phyloP scores from a whole-genome alignment of 2,329 filamentous ascomycete genomes.

The Aspergillus versicolor region DNA sequence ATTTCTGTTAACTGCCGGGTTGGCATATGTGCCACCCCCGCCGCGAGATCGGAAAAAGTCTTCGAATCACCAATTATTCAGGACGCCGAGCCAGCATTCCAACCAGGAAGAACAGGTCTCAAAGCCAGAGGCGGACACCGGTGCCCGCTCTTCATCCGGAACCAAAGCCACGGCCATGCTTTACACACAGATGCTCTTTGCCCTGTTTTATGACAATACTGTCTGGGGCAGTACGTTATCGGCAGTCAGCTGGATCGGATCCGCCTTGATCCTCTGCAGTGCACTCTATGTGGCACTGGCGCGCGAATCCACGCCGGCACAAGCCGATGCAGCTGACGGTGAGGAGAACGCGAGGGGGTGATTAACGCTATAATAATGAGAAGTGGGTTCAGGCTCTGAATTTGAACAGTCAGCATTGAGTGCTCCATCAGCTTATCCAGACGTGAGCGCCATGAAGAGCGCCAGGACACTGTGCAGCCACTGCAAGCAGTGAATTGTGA shows the following conservation, averaged over 20 bases:
- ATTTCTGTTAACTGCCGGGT: conserved; percentile 75
- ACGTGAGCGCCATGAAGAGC: conserved; percentile 6
- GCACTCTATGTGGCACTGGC: conserved; percentile 64
- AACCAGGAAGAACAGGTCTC: neutral
- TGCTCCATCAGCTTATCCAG: neutral
- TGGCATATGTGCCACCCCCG: conserved; percentile 67
- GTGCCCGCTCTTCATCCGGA: conserved; percentile 19
- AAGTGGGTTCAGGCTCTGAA: neutral
- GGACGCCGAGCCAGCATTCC: neutral
- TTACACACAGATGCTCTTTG: conserved; percentile 70
- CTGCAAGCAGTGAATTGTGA: neutral
- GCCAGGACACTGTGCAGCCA: neutral
- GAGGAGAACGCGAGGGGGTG: conserved; percentile 4
- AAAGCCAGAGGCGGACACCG: conserved; percentile 2
- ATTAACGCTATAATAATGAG: neutral
- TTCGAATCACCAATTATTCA: neutral
- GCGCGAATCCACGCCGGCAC: conserved; percentile 35
- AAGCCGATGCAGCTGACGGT: neutral
- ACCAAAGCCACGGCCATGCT: conserved; percentile 64
- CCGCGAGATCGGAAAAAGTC: neutral
- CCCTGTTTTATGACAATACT: conserved; percentile 62
- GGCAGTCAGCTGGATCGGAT: conserved; percentile 59
- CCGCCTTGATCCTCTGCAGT: conserved; percentile 62
- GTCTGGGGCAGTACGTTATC: conserved; percentile 62
- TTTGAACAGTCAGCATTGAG: neutral